Conservation (phyloP, 75 land plant genomes). For the Selaginella moellendorffii region DNA sequence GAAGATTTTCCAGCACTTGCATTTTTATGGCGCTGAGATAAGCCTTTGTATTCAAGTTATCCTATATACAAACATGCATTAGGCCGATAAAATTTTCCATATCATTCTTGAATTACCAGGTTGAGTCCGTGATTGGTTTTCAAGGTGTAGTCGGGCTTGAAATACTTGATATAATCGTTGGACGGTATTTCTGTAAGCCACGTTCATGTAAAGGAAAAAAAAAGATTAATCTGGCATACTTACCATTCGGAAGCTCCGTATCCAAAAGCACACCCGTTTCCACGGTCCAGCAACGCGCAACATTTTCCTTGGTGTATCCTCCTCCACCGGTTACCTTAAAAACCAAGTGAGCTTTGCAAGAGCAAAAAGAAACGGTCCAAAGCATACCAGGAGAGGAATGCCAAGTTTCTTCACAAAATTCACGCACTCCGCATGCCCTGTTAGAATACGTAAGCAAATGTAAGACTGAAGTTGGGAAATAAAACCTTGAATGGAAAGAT, state of each 20-base stretch:
- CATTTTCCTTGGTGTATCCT: conserved; percentile 98
- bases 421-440: conserved; percentile 97
- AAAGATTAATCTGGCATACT: background rate
- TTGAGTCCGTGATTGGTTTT: conserved; percentile 42
- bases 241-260: conserved; percentile 90
- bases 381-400: conserved; percentile 74
- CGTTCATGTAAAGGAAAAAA: too few species aligned
- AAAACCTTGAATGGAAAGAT: conserved; percentile 98
- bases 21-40: conserved; percentile 70
- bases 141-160: conserved; percentile 70
- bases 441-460: background rate
- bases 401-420: conserved; percentile 85
- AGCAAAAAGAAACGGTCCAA: background rate
- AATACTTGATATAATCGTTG: conserved; percentile 85
- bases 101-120: conserved; percentile 39
- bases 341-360: background rate
- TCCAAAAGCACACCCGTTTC: conserved; percentile 92
- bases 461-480: too few species aligned
- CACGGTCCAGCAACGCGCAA: conserved; percentile 97
- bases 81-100: too few species aligned
- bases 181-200: conserved; percentile 98
- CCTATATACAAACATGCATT: conserved; percentile 42
- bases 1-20: conserved; percentile 80
- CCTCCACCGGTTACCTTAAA: conserved; percentile 99
- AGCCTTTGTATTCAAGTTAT: conserved; percentile 82